Evolutionary conservation across 108 stramenopile species (phyloP).

Genomic region (Cyclostephanos invisitatus): DNA sequence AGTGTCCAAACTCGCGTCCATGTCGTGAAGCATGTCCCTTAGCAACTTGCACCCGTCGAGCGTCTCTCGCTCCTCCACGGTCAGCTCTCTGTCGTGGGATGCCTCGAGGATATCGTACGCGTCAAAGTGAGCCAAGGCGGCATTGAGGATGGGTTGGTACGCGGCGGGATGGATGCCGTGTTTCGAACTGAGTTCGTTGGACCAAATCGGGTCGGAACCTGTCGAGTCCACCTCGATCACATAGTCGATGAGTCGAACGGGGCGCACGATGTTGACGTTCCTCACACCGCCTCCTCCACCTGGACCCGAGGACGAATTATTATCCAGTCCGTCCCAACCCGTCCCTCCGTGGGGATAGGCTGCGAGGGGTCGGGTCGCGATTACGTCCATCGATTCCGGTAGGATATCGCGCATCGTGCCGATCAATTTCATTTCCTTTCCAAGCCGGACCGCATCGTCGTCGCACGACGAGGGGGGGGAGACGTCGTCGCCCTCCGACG

Average conservation of each 20-base stretch:
- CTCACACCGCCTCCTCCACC: not conserved
- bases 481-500: slow-evolving; percentile 14
- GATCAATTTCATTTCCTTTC: slow-evolving; percentile 16
- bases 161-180: slow-evolving; percentile 59
- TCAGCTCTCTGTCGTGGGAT: slow-evolving; percentile 62
- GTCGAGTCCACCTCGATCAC: slow-evolving; percentile 19
- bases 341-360: slow-evolving; percentile 76
- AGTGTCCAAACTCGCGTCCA: slow-evolving; percentile 66
- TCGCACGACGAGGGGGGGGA: slow-evolving; percentile 8
- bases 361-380: slow-evolving; percentile 70
- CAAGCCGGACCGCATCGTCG: slow-evolving; percentile 15
- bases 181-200: slow-evolving; percentile 55
- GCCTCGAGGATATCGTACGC: slow-evolving; percentile 70
- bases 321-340: slow-evolving; percentile 27
- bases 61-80: slow-evolving; percentile 83
- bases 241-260: slow-evolving; percentile 39
- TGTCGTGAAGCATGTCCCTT: slow-evolving; percentile 84
- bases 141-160: slow-evolving; percentile 69
- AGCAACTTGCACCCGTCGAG: slow-evolving; percentile 84
- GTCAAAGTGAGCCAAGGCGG: slow-evolving; percentile 83
- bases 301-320: slow-evolving; percentile 2
- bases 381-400: slow-evolving; percentile 48
- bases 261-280: slow-evolving; percentile 31
- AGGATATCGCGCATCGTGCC: slow-evolving; percentile 17
- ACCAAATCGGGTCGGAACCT: slow-evolving; percentile 25